Evolutionary conservation across 1,284 basidiomycete species (phyloP).

Genomic region (Kwoniella shivajii): DNA sequence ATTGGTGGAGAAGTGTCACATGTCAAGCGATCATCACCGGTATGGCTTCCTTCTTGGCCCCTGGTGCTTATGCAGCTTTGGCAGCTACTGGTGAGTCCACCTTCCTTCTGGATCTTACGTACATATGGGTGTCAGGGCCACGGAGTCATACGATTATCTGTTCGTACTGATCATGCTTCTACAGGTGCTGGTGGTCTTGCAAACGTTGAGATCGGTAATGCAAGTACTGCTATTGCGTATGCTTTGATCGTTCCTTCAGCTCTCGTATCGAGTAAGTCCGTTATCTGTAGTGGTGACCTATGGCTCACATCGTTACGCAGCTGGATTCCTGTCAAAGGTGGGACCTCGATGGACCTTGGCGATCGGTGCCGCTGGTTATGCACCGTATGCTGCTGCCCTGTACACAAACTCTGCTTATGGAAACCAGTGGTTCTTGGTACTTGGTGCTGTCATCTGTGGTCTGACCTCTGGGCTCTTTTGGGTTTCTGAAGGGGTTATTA

Average conservation of each 20-base stretch:
- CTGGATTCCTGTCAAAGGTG: conserved; percentile 33
- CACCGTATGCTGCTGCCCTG: conserved; percentile 48
- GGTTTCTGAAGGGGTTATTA: conserved; percentile 39
- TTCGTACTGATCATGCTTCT: not conserved
- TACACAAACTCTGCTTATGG: conserved; percentile 31
- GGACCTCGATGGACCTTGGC: conserved; percentile 41
- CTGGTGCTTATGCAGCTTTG: conserved; percentile 49
- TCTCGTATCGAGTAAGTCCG: conserved; percentile 24
- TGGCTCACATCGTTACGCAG: not conserved
- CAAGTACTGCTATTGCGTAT: conserved; percentile 40
- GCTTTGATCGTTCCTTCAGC: conserved; percentile 50
- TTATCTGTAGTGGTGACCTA: conserved; percentile 7
- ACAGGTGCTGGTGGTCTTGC: conserved; percentile 28
- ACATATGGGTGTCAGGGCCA: not conserved
- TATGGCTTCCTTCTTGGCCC: conserved; percentile 46
- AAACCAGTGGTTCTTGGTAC: conserved; percentile 47
- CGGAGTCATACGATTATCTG: too few species aligned
- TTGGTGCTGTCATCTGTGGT: conserved; percentile 53
- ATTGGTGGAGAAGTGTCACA: conserved; percentile 24
- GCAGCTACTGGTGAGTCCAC: conserved; percentile 24
- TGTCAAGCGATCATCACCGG: conserved; percentile 47
- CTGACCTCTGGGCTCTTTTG: conserved; percentile 48
- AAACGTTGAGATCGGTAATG: conserved; percentile 51
- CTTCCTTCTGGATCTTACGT: not conserved
- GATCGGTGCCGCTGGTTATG: conserved; percentile 43